Evolutionary conservation across 306 rosid genomes (phyloP).

Genomic region (Cucurbita pepo): DNA sequence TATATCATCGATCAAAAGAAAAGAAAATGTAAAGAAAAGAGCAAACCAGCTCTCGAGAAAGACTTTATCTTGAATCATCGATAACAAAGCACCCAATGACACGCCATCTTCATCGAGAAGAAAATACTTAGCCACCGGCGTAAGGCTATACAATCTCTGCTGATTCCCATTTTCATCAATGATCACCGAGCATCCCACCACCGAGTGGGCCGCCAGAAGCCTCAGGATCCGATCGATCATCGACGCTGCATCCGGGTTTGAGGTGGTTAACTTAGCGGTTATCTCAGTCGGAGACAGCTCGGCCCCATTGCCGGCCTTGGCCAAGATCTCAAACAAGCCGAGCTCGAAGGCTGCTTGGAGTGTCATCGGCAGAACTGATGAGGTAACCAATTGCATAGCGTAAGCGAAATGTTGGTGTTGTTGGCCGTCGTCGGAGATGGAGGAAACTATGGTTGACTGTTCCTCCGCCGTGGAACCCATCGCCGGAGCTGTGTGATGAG

Average conservation of each 20-base stretch:
- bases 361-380: slow-evolving; percentile 16
- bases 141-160: slow-evolving; percentile 20
- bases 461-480: no score
- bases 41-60: slow-evolving; percentile 23
- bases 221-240: slow-evolving; percentile 41
- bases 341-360: slow-evolving; percentile 25
- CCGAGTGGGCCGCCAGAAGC: slow-evolving; percentile 29
- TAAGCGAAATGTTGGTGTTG: neutral
- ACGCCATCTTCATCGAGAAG: slow-evolving; percentile 23
- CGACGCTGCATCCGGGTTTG: slow-evolving; percentile 21
- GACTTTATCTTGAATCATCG: slow-evolving; percentile 16
- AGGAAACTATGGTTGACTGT: neutral
- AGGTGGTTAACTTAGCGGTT: slow-evolving; percentile 10
- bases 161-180: neutral
- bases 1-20: no score
- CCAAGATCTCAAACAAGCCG: slow-evolving; percentile 35
- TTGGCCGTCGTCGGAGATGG: neutral
- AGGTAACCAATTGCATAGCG: slow-evolving; percentile 18
- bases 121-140: slow-evolving; percentile 21
- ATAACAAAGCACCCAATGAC: slow-evolving; percentile 19
- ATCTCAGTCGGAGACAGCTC: slow-evolving; percentile 21
- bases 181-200: slow-evolving; percentile 17
- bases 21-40: no score
- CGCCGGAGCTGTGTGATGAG: no score
- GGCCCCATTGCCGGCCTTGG: slow-evolving; percentile 16